Conservation (phyloP, 129 eudicot species). For the Pseudognaphalium luteoalbum region DNA sequence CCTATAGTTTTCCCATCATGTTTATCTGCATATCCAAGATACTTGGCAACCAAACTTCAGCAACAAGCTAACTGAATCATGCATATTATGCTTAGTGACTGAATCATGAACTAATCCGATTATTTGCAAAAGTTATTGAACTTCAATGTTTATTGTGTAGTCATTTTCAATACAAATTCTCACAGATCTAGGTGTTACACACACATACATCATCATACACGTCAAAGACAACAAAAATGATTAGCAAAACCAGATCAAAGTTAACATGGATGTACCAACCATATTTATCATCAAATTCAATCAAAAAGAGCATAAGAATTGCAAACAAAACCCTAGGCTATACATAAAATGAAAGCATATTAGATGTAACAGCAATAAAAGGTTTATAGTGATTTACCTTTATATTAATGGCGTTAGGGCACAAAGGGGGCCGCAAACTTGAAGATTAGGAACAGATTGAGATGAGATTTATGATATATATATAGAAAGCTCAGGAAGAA, state of each 20-base stretch:
- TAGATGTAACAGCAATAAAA: neutral
- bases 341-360: neutral
- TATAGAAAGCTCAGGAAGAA: neutral
- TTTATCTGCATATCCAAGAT: neutral
- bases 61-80: slow-evolving; percentile 2
- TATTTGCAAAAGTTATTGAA: no score
- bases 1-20: neutral
- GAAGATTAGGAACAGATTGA: neutral
- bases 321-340: neutral
- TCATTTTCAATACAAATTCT: no score
- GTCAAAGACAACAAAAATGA: neutral
- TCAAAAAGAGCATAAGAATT: neutral
- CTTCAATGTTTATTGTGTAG: no score
- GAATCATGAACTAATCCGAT: no score
- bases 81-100: no score
- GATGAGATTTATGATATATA: neutral
- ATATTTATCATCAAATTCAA: neutral
- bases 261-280: neutral
- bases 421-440: neutral
- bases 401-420: neutral
- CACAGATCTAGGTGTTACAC: neutral
- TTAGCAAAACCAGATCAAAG: neutral
- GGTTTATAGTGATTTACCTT: neutral
- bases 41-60: neutral
- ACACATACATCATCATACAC: neutral